Conservation (phyloP, 1,139 yeast genomes). For the Blastobotrys capitulatus region DNA sequence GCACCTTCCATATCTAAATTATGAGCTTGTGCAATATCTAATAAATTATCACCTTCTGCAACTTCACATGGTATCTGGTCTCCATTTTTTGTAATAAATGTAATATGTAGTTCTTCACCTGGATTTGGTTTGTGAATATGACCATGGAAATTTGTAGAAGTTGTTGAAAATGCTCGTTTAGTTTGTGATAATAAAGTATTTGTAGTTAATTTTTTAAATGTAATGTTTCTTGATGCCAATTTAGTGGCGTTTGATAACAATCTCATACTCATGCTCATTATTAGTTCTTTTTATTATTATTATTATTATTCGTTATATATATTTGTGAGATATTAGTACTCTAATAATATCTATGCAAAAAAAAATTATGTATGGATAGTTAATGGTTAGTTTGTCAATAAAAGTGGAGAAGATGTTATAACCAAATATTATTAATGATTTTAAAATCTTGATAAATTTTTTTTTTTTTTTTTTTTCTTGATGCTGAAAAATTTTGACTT, state of each 20-base stretch:
- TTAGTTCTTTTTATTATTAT: not conserved
- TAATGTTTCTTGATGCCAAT: not conserved
- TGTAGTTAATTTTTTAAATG: not conserved
- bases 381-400: too few relatives aligned
- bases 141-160: constrained; percentile 50
- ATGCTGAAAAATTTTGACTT: not conserved
- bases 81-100: constrained; percentile 92
- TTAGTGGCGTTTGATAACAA: not conserved
- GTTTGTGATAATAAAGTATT: not conserved
- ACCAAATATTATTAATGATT: not conserved
- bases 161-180: constrained; percentile 6
- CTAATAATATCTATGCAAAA: too few relatives aligned
- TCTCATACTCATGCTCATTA: not conserved
- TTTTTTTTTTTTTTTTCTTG: not conserved
- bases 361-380: too few relatives aligned
- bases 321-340: too few relatives aligned
- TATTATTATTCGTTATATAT: not conserved
- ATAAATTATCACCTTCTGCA: constrained; percentile 83
- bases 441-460: not conserved
- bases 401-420: not conserved
- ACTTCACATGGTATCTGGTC: constrained; percentile 75
- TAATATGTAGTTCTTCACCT: constrained; percentile 87
- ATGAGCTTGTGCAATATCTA: constrained; percentile 93
- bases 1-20: constrained; percentile 97
- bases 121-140: constrained; percentile 86